Percentiles rank a stretch among this genome's conserved stretches.
Evolutionary conservation across 106 monocot species (phyloP).

Genomic region (Amphibolis antarctica): DNA sequence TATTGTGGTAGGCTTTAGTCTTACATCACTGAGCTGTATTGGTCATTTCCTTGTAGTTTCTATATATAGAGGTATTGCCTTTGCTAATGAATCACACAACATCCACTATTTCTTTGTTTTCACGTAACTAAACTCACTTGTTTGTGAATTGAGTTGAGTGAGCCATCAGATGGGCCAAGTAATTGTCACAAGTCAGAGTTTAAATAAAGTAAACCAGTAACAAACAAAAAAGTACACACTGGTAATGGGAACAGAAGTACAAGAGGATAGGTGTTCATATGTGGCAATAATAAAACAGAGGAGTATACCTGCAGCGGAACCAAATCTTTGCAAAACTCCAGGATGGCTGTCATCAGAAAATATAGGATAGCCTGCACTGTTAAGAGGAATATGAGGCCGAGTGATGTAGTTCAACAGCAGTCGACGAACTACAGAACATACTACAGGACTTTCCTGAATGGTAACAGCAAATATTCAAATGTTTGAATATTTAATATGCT

Average conservation of each 20-base stretch:
- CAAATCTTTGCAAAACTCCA: slow-evolving; percentile 88
- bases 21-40: too few relatives aligned
- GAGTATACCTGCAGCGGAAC: slow-evolving; percentile 85
- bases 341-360: slow-evolving; percentile 45
- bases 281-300: background rate
- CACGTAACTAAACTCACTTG: too few relatives aligned
- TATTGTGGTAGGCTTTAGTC: too few relatives aligned
- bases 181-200: too few relatives aligned
- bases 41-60: too few relatives aligned
- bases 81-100: too few relatives aligned
- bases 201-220: background rate
- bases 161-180: too few relatives aligned
- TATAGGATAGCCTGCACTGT: slow-evolving; percentile 33
- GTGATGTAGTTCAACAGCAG: slow-evolving; percentile 65
- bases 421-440: slow-evolving; percentile 59
- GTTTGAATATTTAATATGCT: background rate
- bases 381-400: slow-evolving; percentile 47
- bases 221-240: background rate
- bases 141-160: too few relatives aligned
- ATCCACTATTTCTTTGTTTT: too few relatives aligned
- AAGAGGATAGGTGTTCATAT: background rate
- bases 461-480: background rate
- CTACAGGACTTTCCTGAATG: slow-evolving; percentile 53
- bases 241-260: background rate
- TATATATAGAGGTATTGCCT: too few relatives aligned